Evolutionary conservation across 169 alveolate species (phyloP).

Genomic region (Cryptosporidium xiaoi): DNA sequence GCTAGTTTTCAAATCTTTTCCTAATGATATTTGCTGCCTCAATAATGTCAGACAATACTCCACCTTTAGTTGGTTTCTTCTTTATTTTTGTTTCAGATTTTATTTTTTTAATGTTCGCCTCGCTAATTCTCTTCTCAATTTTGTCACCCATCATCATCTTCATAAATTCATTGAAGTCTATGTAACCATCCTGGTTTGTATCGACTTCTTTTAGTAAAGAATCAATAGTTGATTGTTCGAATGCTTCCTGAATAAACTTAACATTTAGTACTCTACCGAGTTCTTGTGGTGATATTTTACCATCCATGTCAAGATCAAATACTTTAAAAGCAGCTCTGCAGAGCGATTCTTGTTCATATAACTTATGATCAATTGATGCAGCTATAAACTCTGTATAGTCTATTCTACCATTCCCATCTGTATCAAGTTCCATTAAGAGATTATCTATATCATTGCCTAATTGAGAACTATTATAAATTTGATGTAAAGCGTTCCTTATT

Average conservation of each 20-base stretch:
- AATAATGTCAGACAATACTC: conserved; percentile 49
- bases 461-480: conserved; percentile 55
- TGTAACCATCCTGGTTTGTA: conserved; percentile 82
- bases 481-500: conserved; percentile 67
- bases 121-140: background rate
- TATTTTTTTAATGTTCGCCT: conserved; percentile 8
- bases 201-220: conserved; percentile 84
- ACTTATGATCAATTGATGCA: conserved; percentile 90
- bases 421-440: conserved; percentile 86
- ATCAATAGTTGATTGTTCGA: conserved; percentile 79
- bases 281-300: conserved; percentile 88
- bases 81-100: conserved; percentile 2
- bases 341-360: conserved; percentile 86
- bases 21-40: conserved; percentile 28
- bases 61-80: conserved; percentile 6
- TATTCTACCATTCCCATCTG: conserved; percentile 90
- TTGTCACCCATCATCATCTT: conserved; percentile 75
- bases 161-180: conserved; percentile 81
- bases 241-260: conserved; percentile 81
- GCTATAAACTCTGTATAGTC: conserved; percentile 95
- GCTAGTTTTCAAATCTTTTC: conserved; percentile 18
- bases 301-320: conserved; percentile 92
- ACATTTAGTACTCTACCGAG: conserved; percentile 78
- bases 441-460: conserved; percentile 80
- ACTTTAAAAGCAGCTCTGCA: conserved; percentile 91